Evolutionary conservation across 2,329 filamentous ascomycete genomes (phyloP), one percentile per base, ranked within the genome.

Genomic region (Talaromyces amestolkiae): DNA sequence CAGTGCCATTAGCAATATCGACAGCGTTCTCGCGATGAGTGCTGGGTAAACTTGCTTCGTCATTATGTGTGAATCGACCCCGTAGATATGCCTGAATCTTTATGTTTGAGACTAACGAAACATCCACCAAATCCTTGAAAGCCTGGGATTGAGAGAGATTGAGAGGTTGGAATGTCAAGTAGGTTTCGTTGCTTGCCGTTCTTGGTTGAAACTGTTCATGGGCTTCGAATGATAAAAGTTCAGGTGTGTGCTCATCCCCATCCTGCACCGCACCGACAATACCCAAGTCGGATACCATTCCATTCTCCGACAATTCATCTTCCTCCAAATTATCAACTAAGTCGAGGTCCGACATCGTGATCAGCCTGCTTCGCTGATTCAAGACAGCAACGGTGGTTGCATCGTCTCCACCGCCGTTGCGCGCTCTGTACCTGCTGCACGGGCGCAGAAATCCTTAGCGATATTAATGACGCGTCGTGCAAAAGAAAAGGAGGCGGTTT

Each of bases 51-150:
- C 24, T 11, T 10, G 49, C 37, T 53, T 63, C 49, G 13, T 63
- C 61, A 13, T 54, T 31, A 35, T 62, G 59, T 8, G 39, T 58
- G 31, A 65, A 65, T 22, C 64, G 64, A 10, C 64, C 64, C 35
- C 59, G 37, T 43, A 65, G 41, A 17, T 58, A 60, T 19, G 64
- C 58, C 45, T 58, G 51, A 7, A 65, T 65, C 19, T 62, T 33
- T 13, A 65, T 24, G 17, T 33, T 33, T 17, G 51, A 41, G 13
- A 39, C 31, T 6, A 53, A 11, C 15, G 19, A 31, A 37, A 58
- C 24, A 11, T 53, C 58, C 10, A 15, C 24, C 15, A 51, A 19
- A 54, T 62, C 49, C 9, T 31, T 35, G 22, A 62, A 15, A 24
- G 22, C 24, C 11, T 41, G 24, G 22, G 13, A 35, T 10, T 35